These are phyloP conservation scores for Xylaria sp. DNA, from an alignment of 2,329 filamentous ascomycete genomes.

Conservation along the genomic window DNA sequence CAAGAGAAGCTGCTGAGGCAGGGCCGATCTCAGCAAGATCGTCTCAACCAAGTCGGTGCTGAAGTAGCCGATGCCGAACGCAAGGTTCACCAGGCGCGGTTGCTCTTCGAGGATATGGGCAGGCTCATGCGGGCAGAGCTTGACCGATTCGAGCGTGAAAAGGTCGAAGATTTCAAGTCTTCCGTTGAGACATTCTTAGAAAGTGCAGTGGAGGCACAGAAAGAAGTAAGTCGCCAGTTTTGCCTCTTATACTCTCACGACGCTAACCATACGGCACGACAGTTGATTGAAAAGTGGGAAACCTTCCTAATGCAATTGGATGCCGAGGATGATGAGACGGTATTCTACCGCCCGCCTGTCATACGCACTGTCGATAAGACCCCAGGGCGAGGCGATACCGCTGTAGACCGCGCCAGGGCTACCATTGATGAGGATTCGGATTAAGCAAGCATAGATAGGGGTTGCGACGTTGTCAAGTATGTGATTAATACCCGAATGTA, in stretches of 20 bases:
- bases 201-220: slow-evolving; percentile 96
- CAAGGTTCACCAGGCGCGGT: slow-evolving; percentile 87
- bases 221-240: slow-evolving; percentile 77
- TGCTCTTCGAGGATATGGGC: slow-evolving; percentile 98
- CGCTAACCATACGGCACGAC: slow-evolving; percentile 46
- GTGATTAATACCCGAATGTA: slow-evolving; percentile 15
- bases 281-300: slow-evolving; percentile 92
- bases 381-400: slow-evolving; percentile 63
- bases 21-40: slow-evolving; percentile 95
- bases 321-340: slow-evolving; percentile 84
- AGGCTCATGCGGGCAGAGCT: slow-evolving; percentile 89
- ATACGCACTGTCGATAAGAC: slow-evolving; percentile 62
- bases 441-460: slow-evolving; percentile 50
- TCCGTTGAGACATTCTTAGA: slow-evolving; percentile 98
- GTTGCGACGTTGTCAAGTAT: not conserved
- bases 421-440: slow-evolving; percentile 71
- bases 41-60: slow-evolving; percentile 89
- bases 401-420: slow-evolving; percentile 68
- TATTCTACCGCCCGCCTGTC: slow-evolving; percentile 73
- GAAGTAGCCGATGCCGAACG: slow-evolving; percentile 96
- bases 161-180: slow-evolving; percentile 99
- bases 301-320: slow-evolving; percentile 97
- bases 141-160: slow-evolving; percentile 94
- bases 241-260: slow-evolving; percentile 1
- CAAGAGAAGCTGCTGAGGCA: slow-evolving; percentile 97